Evolutionary conservation across 1,284 basidiomycete genomes (phyloP).

Genomic region (Volvariella surrecta): DNA sequence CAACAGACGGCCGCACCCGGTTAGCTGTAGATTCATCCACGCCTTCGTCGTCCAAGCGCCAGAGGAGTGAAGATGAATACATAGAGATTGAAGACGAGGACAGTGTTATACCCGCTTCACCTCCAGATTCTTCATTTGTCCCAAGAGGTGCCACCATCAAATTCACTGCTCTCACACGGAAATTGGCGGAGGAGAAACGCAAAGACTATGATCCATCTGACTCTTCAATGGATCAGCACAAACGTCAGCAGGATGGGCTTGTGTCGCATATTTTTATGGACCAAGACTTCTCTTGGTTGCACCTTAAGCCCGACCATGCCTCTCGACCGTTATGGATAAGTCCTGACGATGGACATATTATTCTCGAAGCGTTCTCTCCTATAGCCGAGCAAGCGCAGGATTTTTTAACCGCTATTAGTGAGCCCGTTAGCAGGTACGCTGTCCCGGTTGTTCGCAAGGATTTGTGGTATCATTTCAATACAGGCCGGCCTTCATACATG

Average conservation of each 20-base stretch:
- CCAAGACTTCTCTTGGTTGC: constrained; percentile 79
- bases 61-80: constrained; percentile 39
- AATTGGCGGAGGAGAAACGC: constrained; percentile 53
- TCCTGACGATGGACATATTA: constrained; percentile 90
- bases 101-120: constrained; percentile 41
- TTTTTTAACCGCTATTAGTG: constrained; percentile 95
- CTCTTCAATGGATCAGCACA: constrained; percentile 46
- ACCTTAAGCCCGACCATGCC: constrained; percentile 84
- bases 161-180: constrained; percentile 70
- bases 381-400: constrained; percentile 98
- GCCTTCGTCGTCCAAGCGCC: constrained; percentile 41
- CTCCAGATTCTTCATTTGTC: constrained; percentile 46
- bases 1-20: too few relatives aligned
- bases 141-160: constrained; percentile 72
- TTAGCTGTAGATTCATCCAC: constrained; percentile 13
- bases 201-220: constrained; percentile 28
- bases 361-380: constrained; percentile 92
- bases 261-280: constrained; percentile 74
- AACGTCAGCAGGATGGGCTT: constrained; percentile 60
- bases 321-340: constrained; percentile 93
- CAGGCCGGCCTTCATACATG: constrained; percentile 96
- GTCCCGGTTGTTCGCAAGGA: constrained; percentile 7
- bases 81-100: constrained; percentile 49
- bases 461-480: neutral
- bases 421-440: constrained; percentile 90